Evolutionary conservation across 192 early-diverging fungal species (phyloP), one percentile per base, ranked within the genome.

Genomic region (Umbelopsis isabellina): DNA sequence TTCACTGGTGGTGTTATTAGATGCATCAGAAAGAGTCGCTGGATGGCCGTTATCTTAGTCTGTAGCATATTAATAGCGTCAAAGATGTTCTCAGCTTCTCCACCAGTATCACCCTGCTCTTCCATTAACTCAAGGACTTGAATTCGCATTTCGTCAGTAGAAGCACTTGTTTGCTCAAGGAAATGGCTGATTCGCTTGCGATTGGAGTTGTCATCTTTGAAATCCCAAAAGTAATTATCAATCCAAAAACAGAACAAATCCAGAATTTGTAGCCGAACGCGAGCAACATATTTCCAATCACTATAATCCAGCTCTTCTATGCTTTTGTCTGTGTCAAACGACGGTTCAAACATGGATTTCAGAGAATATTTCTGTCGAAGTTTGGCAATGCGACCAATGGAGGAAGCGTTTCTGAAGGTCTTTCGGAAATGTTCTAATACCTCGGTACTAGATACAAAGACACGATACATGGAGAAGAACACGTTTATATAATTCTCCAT

Each of bases 381-480:
- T 4, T 41, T 48, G n/a, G 49, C 37, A 21, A 37, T 25, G n/a
- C 49, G 30, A 1, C 67, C 67, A 37, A 68, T 35, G 20, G 70
- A 58, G 23, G 79, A 75, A 4, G 85, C 80, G 18, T 75, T 75
- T 1, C 68, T 68, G 45, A 81, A 86, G 49, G 72, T 73, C 15
- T 72, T 74, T 37, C 72, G 68, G 15, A 86, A 51, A 20, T 78
- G 73, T 18, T 84, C 80, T 20, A 86, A 64, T 18, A 86, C 50
- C 8, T 75, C 72, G 22, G 46, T 72, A 12, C 67, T 27, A 6
- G 80, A 74, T 69, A 88, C 86, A 66, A 88, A 90, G 49, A 83
- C 85, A 20, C 90, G 84, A 73, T 88, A 91, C 21, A 88, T 89
- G 13, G 83, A 80, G 80, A 91, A 85, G 46, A 91, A 88, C 15